A percentile compares a stretch with the other conserved stretches of the same genome.
Conservation (phyloP, 805 yeast species). For the Cyberlindnera misumaiensis region DNA sequence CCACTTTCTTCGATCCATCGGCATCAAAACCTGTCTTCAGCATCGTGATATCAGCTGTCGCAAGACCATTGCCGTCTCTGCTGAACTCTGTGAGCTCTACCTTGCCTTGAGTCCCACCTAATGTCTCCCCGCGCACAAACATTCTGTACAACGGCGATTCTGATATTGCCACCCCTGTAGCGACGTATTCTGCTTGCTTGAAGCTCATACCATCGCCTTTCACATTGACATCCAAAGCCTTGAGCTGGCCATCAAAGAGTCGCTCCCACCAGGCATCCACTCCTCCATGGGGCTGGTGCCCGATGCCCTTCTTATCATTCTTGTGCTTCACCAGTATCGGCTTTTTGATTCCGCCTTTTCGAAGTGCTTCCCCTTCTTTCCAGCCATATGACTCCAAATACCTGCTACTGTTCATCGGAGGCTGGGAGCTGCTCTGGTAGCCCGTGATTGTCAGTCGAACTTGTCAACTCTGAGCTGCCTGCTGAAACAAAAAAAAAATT, state of each 20-base stretch:
- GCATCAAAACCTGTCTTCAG: conserved; percentile 12
- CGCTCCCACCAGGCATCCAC: conserved; percentile 97
- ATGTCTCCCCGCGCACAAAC: conserved; percentile 85
- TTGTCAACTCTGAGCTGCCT: too few relatives aligned
- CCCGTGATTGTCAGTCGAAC: not conserved
- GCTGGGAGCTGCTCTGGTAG: not conserved
- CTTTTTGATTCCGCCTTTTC: conserved; percentile 69
- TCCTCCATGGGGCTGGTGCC: conserved; percentile 50
- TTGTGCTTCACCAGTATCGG: conserved; percentile 90
- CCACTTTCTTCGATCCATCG: conserved; percentile 5
- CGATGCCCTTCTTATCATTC: conserved; percentile 85
- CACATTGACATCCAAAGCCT: conserved; percentile 56
- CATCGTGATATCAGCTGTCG: conserved; percentile 5
- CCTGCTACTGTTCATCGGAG: conserved; percentile 60
- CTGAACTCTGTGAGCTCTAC: conserved; percentile 16
- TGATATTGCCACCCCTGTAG: conserved; percentile 39
- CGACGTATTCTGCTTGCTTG: conserved; percentile 44
- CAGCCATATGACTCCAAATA: conserved; percentile 82
- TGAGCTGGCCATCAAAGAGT: conserved; percentile 87
- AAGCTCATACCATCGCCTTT: conserved; percentile 36
- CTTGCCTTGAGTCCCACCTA: conserved; percentile 65
- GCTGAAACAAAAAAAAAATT: conserved; percentile 1
- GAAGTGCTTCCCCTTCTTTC: conserved; percentile 85
- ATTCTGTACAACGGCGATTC: conserved; percentile 71
- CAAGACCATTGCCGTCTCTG: not conserved